Evolutionary conservation across 2,329 filamentous ascomycete species (phyloP), one percentile per base, ranked within the genome.

Genomic region (Aureobasidium sp.): DNA sequence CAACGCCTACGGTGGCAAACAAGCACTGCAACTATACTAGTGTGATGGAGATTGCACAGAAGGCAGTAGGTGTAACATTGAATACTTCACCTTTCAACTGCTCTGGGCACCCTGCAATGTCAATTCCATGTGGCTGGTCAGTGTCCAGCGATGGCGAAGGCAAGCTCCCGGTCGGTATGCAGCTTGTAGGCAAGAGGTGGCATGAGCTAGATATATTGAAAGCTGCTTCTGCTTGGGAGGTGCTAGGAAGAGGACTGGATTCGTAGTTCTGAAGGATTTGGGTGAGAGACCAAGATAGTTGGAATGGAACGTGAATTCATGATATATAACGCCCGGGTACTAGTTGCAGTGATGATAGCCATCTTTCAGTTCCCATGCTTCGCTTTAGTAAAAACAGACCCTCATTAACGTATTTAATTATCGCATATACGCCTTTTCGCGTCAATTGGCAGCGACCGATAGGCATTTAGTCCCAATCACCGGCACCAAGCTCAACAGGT

Each of bases 51-150:
- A 71, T 75, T 6, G 75, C 77, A 1, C 74, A 53, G 29, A 56
- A 51, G n/a, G 50, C 61, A 13, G 62, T 82, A 42, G 78, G 78
- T 2, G 74, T 77, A 10, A 77, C 75, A 9, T 70, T 74, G 62
- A 80, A 74, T 61, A 74, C 79, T 0, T 74, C 73, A 36, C 74
- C 76, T 3, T 82, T 82, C 67, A 81, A 82, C 70, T 67, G 78
- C 5, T 81, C 79, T 1, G 80, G 79, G 0, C 79, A 82, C 70
- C 79, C 79, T 3, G 80, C 74, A 0, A 68, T 82, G 68, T 76
- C 72, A 41, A 77, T 83, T 63, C 80, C 80, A 69, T 78, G 70
- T 3, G 71, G 73, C 5, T 72, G 69, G 70, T 68, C 67, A 3
- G 64, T 55, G 47, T 65, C 66, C n/a, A 66, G 67, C 39, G 67